These are phyloP conservation scores for Tetrapisispora phaffii DNA, from an alignment of 805 yeast species.

Conservation along the genomic window DNA sequence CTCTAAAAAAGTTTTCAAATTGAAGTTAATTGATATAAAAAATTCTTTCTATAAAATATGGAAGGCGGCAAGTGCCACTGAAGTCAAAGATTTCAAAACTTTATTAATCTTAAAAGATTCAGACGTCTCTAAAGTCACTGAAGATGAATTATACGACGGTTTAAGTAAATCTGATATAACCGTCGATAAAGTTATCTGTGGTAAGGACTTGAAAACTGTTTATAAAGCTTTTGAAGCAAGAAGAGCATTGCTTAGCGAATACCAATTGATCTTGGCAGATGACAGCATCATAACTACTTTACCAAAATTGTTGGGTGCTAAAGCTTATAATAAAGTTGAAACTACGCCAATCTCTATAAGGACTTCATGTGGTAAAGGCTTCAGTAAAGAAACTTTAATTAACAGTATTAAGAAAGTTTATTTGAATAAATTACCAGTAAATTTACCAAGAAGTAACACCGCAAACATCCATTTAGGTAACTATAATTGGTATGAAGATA, in stretches of 20 bases:
- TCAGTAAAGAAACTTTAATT: conserved; percentile 41
- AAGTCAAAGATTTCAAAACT: conserved; percentile 30
- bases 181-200: conserved; percentile 49
- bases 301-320: conserved; percentile 83
- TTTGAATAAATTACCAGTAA: conserved; percentile 47
- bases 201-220: conserved; percentile 67
- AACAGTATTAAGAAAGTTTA: conserved; percentile 49
- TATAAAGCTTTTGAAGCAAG: conserved; percentile 85
- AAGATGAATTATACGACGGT: conserved; percentile 56
- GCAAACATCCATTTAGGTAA: conserved; percentile 60
- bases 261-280: conserved; percentile 75
- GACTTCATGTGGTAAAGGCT: conserved; percentile 27
- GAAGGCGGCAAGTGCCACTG: conserved; percentile 24
- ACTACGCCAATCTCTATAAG: conserved; percentile 64
- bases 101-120: conserved; percentile 33
- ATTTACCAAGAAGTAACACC: conserved; percentile 66
- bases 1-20: conserved; percentile 46
- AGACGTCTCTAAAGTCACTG: conserved; percentile 27
- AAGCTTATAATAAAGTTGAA: conserved; percentile 53
- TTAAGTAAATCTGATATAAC: conserved; percentile 36
- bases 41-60: conserved; percentile 25
- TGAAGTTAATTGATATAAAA: conserved; percentile 37
- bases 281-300: conserved; percentile 69
- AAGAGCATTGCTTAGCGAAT: conserved; percentile 58
- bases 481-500: conserved; percentile 28